Evolutionary conservation across 2,329 filamentous ascomycete genomes (phyloP).

Genomic region (Aspergillus arachidicola): DNA sequence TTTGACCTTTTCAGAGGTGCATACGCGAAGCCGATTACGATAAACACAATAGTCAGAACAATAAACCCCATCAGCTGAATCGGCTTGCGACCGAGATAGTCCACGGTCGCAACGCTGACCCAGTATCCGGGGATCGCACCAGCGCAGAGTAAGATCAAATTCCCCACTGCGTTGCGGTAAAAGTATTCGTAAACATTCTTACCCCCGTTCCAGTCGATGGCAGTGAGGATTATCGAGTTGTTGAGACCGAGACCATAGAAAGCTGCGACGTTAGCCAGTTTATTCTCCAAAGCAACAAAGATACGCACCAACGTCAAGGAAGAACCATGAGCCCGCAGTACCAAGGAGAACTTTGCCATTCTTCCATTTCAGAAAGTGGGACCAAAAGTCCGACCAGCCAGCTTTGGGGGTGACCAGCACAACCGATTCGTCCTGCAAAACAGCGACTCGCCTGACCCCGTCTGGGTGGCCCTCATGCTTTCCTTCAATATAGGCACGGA

Average conservation of each 20-base stretch:
- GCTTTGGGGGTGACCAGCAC: slow-evolving; percentile 69
- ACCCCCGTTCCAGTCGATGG: slow-evolving; percentile 71
- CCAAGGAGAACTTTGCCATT: slow-evolving; percentile 73
- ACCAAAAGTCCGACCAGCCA: slow-evolving; percentile 70
- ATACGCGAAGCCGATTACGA: slow-evolving; percentile 64
- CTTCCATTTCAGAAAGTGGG: slow-evolving; percentile 71
- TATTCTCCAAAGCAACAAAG: slow-evolving; percentile 30
- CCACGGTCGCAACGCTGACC: slow-evolving; percentile 74
- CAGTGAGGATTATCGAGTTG: slow-evolving; percentile 70
- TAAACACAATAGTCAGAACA: slow-evolving; percentile 64
- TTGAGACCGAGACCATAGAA: slow-evolving; percentile 74
- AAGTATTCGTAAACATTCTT: slow-evolving; percentile 68
- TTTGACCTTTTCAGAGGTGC: slow-evolving; percentile 34
- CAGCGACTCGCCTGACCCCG: slow-evolving; percentile 64
- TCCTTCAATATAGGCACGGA: slow-evolving; percentile 73
- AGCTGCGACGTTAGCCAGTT: slow-evolving; percentile 40
- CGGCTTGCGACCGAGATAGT: slow-evolving; percentile 74
- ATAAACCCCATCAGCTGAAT: slow-evolving; percentile 69
- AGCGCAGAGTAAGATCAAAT: slow-evolving; percentile 76
- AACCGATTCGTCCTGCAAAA: slow-evolving; percentile 56
- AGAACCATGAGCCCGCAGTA: slow-evolving; percentile 85
- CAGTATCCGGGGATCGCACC: slow-evolving; percentile 82
- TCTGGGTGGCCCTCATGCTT: slow-evolving; percentile 66
- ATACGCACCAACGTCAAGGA: slow-evolving; percentile 63
- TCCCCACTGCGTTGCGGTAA: slow-evolving; percentile 75